Conservation (phyloP, 73 alveolate genomes). For the Paramecium bursaria region DNA sequence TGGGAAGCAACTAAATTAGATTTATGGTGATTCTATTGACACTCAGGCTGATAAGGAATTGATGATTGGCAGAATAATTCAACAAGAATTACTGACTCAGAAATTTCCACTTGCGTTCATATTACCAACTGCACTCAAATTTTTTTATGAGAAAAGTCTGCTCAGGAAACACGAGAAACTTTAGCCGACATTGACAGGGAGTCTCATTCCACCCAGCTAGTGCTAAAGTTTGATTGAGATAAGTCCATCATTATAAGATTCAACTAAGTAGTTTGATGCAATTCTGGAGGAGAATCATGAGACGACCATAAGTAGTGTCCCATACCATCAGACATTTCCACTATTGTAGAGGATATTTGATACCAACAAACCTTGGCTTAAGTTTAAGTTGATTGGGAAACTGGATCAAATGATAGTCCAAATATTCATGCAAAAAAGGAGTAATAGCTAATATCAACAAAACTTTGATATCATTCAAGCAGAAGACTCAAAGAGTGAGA, state of each 20-base stretch:
- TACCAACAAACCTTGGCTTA: constrained; percentile 26
- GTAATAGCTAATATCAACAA: not conserved
- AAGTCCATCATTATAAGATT: not conserved
- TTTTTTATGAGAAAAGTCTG: constrained; percentile 5
- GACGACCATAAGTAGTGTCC: not conserved
- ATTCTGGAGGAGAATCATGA: not conserved
- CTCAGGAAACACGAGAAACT: not conserved
- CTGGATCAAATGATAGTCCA: constrained; percentile 34
- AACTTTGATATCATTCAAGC: constrained; percentile 16
- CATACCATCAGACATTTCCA: constrained; percentile 23
- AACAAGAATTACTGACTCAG: not conserved
- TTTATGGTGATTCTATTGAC: not conserved
- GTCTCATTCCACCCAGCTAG: not conserved
- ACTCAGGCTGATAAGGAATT: constrained; percentile 10
- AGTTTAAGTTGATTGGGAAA: constrained; percentile 47
- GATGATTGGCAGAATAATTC: not conserved
- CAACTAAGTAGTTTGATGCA: not conserved
- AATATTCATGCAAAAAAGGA: constrained; percentile 3
- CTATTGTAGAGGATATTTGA: not conserved
- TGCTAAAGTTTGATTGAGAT: not conserved
- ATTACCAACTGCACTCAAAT: not conserved
- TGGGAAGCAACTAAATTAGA: not conserved
- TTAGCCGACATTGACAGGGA: not conserved
- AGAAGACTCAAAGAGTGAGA: constrained; percentile 46
- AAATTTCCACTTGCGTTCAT: not conserved